Percentiles rank a stretch among this genome's conserved stretches.
Conservation (phyloP, 768 basidiomycete genomes). For the Russula abietina region DNA sequence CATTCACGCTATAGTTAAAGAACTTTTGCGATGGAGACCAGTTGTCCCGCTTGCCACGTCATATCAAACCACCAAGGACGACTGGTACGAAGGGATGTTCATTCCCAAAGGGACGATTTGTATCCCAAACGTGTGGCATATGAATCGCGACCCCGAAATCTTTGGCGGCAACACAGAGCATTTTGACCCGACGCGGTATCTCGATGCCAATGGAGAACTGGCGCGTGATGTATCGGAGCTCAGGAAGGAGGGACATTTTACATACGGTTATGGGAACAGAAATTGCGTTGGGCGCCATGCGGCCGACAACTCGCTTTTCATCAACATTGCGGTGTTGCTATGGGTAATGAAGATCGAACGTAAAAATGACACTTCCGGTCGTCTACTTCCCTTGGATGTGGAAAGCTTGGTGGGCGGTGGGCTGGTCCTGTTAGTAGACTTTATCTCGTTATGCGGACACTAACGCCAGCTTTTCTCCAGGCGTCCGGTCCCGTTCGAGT, state of each 20-base stretch:
- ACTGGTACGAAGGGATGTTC: constrained; percentile 5
- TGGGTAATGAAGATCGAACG: neutral
- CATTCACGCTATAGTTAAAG: neutral
- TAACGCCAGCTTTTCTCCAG: neutral
- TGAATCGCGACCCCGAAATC: neutral
- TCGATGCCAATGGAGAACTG: neutral
- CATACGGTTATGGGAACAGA: neutral
- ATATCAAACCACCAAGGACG: neutral
- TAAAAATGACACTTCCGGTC: neutral
- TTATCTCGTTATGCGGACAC: neutral
- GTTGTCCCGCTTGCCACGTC: neutral
- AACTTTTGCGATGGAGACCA: neutral
- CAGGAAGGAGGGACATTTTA: neutral
- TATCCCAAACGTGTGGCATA: neutral
- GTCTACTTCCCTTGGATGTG: neutral
- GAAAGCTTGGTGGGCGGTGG: neutral
- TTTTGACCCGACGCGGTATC: neutral
- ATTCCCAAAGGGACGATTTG: neutral
- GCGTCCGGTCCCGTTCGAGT: neutral
- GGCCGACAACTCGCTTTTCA: neutral
- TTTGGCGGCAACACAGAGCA: neutral
- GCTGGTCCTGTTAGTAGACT: neutral
- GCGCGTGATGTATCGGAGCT: neutral
- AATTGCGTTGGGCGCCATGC: neutral
- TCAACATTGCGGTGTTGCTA: neutral